Conservation (phyloP, 768 basidiomycete genomes). For the Boletus huronensis region DNA sequence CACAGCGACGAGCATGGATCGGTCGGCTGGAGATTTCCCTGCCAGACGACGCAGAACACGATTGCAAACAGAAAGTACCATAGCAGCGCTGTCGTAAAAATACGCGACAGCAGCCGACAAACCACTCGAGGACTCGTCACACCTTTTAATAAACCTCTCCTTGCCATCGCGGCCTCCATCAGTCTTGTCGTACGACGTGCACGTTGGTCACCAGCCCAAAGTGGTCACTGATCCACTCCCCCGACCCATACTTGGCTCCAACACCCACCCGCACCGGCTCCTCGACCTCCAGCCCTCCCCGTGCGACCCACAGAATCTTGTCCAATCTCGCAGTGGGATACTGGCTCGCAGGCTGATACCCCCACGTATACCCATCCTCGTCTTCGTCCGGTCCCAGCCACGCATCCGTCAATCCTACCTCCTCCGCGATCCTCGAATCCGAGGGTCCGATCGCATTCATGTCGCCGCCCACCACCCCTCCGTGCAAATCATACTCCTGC, state of each 20-base stretch:
- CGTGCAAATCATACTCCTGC: conserved; percentile 43
- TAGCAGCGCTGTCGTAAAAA: conserved; percentile 1
- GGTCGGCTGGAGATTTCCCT: not conserved
- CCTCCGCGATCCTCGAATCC: conserved; percentile 42
- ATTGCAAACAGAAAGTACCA: not conserved
- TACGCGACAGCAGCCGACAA: conserved; percentile 3
- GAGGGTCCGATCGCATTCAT: conserved; percentile 61
- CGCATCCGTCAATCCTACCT: conserved; percentile 55
- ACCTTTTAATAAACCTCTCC: conserved; percentile 2
- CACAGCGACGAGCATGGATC: not conserved
- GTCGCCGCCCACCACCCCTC: conserved; percentile 66
- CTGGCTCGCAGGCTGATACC: conserved; percentile 49
- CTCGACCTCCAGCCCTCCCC: conserved; percentile 48
- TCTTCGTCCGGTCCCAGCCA: conserved; percentile 48
- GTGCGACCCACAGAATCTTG: conserved; percentile 57
- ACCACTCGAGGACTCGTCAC: not conserved
- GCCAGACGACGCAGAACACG: not conserved
- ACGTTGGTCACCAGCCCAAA: conserved; percentile 51
- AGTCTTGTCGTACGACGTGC: conserved; percentile 23
- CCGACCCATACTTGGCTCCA: conserved; percentile 42
- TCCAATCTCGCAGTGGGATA: conserved; percentile 59
- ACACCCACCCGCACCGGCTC: conserved; percentile 55
- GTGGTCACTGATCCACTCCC: conserved; percentile 65
- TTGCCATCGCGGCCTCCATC: not conserved
- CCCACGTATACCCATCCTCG: conserved; percentile 61